A percentile compares a stretch with the other conserved stretches of the same genome.
These are phyloP conservation scores for Pulveroboletus sp. DNA, from an alignment of 768 basidiomycete genomes.

Conservation along the genomic window DNA sequence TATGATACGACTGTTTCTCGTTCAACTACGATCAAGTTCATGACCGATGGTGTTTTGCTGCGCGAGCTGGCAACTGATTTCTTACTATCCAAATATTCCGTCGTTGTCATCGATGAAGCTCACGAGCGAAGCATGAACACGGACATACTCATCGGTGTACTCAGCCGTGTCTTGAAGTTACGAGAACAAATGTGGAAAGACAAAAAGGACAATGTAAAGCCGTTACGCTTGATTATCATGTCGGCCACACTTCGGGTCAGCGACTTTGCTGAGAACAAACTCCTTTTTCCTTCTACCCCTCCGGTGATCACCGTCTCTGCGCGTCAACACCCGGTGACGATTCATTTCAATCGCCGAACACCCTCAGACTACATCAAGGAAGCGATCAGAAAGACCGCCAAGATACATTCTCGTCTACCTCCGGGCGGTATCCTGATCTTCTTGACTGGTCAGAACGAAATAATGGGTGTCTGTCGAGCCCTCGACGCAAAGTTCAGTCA, in stretches of 20 bases:
- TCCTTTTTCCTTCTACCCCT: conserved; percentile 79
- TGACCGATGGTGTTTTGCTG: conserved; percentile 97
- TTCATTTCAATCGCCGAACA: conserved; percentile 90
- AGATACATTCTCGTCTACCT: conserved; percentile 90
- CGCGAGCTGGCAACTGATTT: conserved; percentile 92
- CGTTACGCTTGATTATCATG: conserved; percentile 94
- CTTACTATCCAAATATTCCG: conserved; percentile 88
- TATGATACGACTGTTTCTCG: conserved; percentile 93
- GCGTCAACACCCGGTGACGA: conserved; percentile 91
- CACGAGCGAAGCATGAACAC: conserved; percentile 99
- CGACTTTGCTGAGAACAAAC: conserved; percentile 85
- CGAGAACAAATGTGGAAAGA: conserved; percentile 88
- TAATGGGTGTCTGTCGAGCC: conserved; percentile 75
- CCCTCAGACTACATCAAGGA: conserved; percentile 84
- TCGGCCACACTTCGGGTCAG: conserved; percentile 93
- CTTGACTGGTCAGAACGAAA: conserved; percentile 95
- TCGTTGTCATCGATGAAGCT: conserved; percentile 95
- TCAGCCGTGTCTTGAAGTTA: conserved; percentile 89
- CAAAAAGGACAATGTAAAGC: conserved; percentile 70
- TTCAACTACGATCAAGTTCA: conserved; percentile 93
- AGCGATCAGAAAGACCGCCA: conserved; percentile 82
- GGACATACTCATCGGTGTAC: conserved; percentile 92
- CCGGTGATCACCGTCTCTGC: conserved; percentile 87
- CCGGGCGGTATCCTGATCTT: conserved; percentile 92
- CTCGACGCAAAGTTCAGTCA: conserved; percentile 74